phyloP scores from a whole-genome alignment of 2,329 filamentous ascomycete species.

The Tothia fuscella region DNA sequence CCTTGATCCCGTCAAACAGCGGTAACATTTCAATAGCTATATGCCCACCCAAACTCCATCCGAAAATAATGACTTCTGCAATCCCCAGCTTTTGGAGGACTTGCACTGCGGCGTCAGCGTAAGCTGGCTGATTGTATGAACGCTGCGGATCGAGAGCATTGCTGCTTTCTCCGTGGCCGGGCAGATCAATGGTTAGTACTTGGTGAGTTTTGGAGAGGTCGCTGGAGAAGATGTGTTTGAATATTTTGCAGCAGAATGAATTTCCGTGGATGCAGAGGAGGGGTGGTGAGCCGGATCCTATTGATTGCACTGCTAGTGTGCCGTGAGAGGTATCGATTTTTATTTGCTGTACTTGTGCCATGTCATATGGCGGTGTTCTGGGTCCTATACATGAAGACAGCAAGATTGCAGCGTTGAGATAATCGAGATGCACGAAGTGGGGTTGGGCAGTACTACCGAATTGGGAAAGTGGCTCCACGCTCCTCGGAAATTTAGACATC shows the following conservation, averaged over 20 bases:
- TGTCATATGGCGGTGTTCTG: no score
- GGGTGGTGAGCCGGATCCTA: constrained; percentile 15
- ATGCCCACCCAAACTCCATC: constrained; percentile 24
- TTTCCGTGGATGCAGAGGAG: constrained; percentile 24
- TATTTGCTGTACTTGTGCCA: neutral
- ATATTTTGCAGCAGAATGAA: constrained; percentile 20
- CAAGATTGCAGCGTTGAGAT: no score
- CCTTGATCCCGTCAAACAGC: constrained; percentile 12
- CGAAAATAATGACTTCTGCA: constrained; percentile 18
- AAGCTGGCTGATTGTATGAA: constrained; percentile 21
- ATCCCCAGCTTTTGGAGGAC: constrained; percentile 18
- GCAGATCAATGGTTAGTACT: constrained; percentile 22
- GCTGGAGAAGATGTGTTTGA: constrained; percentile 17
- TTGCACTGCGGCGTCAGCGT: constrained; percentile 21
- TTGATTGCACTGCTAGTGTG: constrained; percentile 16
- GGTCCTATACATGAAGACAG: no score
- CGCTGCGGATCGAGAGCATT: constrained; percentile 18
- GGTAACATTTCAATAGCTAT: constrained; percentile 21
- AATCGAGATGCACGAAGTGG: no score
- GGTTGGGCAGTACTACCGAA: no score
- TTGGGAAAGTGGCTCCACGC: no score
- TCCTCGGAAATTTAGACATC: no score
- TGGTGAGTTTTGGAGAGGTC: constrained; percentile 14
- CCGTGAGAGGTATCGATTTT: constrained; percentile 12
- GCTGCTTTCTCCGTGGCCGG: constrained; percentile 22